Evolutionary conservation across 371 early-diverging fungal genomes (phyloP), one percentile per base, ranked within the genome.

Genomic region (Apophysomyces sp.): DNA sequence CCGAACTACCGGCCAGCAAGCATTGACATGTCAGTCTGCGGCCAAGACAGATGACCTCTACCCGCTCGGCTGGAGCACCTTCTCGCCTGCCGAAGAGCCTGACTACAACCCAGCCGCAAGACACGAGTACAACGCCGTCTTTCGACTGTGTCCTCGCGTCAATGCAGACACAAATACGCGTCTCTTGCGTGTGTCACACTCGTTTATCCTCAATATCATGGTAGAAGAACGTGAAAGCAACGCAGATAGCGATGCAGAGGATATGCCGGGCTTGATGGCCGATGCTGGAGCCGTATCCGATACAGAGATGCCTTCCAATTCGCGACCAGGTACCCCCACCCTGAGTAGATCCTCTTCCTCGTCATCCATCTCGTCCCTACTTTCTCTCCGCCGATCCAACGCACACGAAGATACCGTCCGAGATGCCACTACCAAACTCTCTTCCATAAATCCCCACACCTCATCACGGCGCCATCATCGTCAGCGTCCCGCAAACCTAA

Each of bases 291-390:
- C 31, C 34, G 49, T 21, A 6, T 16, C 49, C 6, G 49, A 44
- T 26, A 44, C 49, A 16, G 49, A 44, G 4, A 62, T 62, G 4
- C 65, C 66, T n/a, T 63, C 70, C 15, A 24, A 39, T 39, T 63
- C 65, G 1, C 52, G 59, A 39, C 70, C 78, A 6, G 61, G 57
- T 8, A 72, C 76, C 4, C 77, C 77, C 15, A 37, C 62, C 6
- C 60, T 78, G 9, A 73, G 71, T 27, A 66, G 79, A 8, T 67
- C 79, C 2, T 75, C 79, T 1, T 78, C 79, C 8, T 62, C 79
- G 1, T 76, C 79, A 4, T 76, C 79, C 21, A 63, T 68, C 29
- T 59, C 73, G 0, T 73, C 73, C 24, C 28, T 69, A 36, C 67
- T 73, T 32, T 72, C 72, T 12, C 37, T 68, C 6, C n/a, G 54